phyloP scores from a whole-genome alignment of 2,329 filamentous ascomycete genomes.

The Capronia coronata region DNA sequence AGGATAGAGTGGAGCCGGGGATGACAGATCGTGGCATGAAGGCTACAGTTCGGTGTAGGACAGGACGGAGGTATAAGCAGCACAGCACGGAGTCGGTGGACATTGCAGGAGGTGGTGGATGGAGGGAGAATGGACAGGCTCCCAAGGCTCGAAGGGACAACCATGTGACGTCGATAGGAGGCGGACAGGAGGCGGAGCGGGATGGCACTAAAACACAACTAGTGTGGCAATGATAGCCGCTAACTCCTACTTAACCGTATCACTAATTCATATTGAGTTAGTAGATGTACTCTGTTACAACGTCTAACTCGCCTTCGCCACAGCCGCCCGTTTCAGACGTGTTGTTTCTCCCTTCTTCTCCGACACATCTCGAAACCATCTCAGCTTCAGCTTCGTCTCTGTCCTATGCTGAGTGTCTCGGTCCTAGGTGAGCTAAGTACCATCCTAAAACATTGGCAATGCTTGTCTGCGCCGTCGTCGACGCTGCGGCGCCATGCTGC shows the following conservation, averaged over 20 bases:
- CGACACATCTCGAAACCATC: slow-evolving; percentile 24
- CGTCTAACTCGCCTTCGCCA: slow-evolving; percentile 7
- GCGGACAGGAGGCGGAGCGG: background rate
- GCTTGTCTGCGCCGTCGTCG: slow-evolving; percentile 14
- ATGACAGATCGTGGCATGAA: background rate
- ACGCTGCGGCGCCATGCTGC: slow-evolving; percentile 8
- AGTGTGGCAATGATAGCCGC: slow-evolving; percentile 2
- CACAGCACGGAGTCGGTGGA: too few relatives aligned
- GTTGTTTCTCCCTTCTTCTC: slow-evolving; percentile 10
- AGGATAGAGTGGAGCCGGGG: background rate
- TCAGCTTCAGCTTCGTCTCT: slow-evolving; percentile 23
- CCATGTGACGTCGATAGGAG: slow-evolving; percentile 17
- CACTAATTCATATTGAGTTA: background rate
- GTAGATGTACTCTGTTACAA: background rate
- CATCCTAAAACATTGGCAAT: slow-evolving; percentile 24
- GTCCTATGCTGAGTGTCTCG: slow-evolving; percentile 11
- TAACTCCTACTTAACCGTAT: slow-evolving; percentile 1
- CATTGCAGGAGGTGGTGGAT: slow-evolving; percentile 13
- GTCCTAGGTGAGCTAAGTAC: slow-evolving; percentile 10
- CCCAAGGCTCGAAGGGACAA: background rate
- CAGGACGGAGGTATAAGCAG: background rate
- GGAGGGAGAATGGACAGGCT: slow-evolving; percentile 1
- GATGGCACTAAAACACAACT: background rate
- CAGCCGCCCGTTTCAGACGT: slow-evolving; percentile 20
- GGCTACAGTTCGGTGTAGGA: background rate